Evolutionary conservation across 805 yeast genomes (phyloP).

Genomic region (Starmerella lactis-condensi): DNA sequence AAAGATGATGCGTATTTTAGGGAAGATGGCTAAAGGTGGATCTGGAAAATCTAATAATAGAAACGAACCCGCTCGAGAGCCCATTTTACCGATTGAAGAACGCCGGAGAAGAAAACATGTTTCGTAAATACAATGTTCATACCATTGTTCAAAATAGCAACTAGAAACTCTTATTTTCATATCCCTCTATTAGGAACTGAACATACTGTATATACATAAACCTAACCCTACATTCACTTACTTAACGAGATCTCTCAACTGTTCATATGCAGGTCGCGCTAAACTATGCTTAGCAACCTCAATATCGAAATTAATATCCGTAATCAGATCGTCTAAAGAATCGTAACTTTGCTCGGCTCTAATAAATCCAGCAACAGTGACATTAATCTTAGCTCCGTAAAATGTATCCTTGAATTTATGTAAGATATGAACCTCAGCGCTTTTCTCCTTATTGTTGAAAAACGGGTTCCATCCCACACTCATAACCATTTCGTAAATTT

Average conservation of each 20-base stretch:
- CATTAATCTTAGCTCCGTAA: slow-evolving; percentile 62
- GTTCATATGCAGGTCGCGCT: slow-evolving; percentile 26
- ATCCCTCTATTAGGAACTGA: no score
- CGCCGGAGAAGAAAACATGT: no score
- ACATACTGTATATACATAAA: no score
- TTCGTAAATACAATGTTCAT: no score
- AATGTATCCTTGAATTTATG: slow-evolving; percentile 51
- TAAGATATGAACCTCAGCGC: slow-evolving; percentile 70
- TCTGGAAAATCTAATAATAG: no score
- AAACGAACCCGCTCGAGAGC: no score
- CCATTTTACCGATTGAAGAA: no score
- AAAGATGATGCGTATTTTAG: slow-evolving; percentile 42
- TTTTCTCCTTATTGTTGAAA: slow-evolving; percentile 56
- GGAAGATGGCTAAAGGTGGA: slow-evolving; percentile 56
- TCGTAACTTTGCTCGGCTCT: slow-evolving; percentile 81
- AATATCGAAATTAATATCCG: slow-evolving; percentile 69
- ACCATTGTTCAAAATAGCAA: no score
- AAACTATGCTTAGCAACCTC: slow-evolving; percentile 40
- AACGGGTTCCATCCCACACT: slow-evolving; percentile 93
- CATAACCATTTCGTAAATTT: slow-evolving; percentile 73
- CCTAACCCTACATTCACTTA: slow-evolving; percentile 41
- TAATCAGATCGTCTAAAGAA: slow-evolving; percentile 63
- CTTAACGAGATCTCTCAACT: slow-evolving; percentile 16
- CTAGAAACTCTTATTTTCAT: no score
- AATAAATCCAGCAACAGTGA: slow-evolving; percentile 66